phyloP scores from a whole-genome alignment of 176 grass and related monocot species.

The Hyparrhenia diplandra region DNA sequence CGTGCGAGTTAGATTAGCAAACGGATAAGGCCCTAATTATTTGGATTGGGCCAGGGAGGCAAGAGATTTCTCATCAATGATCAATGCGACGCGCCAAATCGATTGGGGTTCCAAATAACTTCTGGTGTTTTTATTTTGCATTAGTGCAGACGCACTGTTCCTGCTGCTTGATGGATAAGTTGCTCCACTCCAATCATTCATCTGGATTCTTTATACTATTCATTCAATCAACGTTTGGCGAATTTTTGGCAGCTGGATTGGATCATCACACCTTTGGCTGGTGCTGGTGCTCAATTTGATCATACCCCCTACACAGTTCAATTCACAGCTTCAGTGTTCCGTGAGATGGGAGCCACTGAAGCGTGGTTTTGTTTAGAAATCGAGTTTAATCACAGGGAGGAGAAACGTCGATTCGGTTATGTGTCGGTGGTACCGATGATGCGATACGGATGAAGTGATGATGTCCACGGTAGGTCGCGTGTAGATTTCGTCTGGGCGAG shows the following conservation, averaged over 20 bases:
- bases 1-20: neutral
- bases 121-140: neutral
- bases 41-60: neutral
- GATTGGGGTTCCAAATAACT: neutral
- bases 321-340: neutral
- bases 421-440: neutral
- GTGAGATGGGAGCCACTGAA: neutral
- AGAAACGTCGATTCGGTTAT: neutral
- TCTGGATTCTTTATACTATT: neutral
- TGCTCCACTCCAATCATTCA: conserved; percentile 1
- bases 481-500: conserved; percentile 9
- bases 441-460: neutral
- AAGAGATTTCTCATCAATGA: neutral
- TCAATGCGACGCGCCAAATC: neutral
- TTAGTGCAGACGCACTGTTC: too few relatives aligned
- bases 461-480: neutral
- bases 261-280: neutral
- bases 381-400: neutral
- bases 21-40: conserved; percentile 34
- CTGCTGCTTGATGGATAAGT: conserved; percentile 26
- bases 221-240: neutral
- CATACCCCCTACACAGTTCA: neutral
- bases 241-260: neutral
- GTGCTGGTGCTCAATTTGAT: neutral
- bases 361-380: neutral